Percentiles rank a stretch among this genome's conserved stretches.
Conservation (phyloP, 495 filamentous ascomycete species). For the Chaetomium cochliodes region DNA sequence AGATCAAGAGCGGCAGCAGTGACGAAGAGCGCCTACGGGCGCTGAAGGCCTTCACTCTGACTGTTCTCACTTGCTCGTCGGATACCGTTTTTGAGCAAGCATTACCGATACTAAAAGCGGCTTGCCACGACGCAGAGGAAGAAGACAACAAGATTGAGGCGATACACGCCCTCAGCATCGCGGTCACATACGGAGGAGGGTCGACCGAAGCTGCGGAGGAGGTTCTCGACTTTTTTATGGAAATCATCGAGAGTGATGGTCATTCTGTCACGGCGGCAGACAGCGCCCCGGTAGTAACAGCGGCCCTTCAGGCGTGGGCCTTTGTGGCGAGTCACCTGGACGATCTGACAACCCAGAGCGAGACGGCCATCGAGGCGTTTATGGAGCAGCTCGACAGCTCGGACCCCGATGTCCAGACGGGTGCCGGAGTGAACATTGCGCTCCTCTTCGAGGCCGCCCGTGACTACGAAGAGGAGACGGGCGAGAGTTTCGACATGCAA, state of each 20-base stretch:
- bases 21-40: constrained; percentile 72
- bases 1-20: constrained; percentile 67
- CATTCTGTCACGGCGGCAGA: constrained; percentile 70
- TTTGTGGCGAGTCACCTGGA: constrained; percentile 81
- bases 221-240: constrained; percentile 78
- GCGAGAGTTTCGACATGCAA: constrained; percentile 47
- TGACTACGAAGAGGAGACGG: constrained; percentile 62
- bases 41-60: constrained; percentile 71
- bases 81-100: constrained; percentile 68
- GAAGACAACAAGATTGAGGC: constrained; percentile 66
- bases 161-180: constrained; percentile 70
- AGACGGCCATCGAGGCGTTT: constrained; percentile 77
- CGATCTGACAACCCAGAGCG: constrained; percentile 71
- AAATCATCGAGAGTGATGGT: constrained; percentile 85
- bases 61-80: constrained; percentile 68
- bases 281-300: constrained; percentile 70
- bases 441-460: constrained; percentile 80
- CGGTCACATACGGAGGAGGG: constrained; percentile 77
- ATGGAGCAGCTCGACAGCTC: constrained; percentile 83
- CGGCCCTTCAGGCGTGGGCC: constrained; percentile 85
- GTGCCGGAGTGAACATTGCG: constrained; percentile 87
- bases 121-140: constrained; percentile 68
- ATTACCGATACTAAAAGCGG: constrained; percentile 61
- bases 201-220: constrained; percentile 67
- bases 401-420: constrained; percentile 74